phyloP scores from a whole-genome alignment of 768 basidiomycete species.

The Boletus insuetus region DNA sequence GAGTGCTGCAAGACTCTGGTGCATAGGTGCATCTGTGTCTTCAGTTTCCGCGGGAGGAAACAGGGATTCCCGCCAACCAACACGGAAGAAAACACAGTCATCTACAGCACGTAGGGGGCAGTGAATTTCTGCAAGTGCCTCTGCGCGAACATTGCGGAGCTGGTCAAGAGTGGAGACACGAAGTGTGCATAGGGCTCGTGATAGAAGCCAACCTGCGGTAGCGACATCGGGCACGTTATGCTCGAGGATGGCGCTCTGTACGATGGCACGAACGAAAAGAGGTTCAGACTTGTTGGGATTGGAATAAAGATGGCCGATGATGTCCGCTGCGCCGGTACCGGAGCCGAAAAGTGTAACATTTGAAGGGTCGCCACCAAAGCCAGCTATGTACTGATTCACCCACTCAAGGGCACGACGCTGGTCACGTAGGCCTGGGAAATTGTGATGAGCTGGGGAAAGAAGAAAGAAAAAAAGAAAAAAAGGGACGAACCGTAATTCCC shows the following conservation, averaged over 20 bases:
- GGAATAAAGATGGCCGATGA: slow-evolving; percentile 64
- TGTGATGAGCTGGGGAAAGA: slow-evolving; percentile 2
- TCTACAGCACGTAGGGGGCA: slow-evolving; percentile 58
- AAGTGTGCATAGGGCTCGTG: slow-evolving; percentile 57
- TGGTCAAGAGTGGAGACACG: slow-evolving; percentile 56
- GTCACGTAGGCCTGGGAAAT: slow-evolving; percentile 54
- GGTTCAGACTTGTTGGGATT: slow-evolving; percentile 55
- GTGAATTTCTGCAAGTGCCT: slow-evolving; percentile 53
- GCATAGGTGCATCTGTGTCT: slow-evolving; percentile 13
- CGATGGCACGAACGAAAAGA: slow-evolving; percentile 68
- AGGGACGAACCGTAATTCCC: slow-evolving; percentile 68
- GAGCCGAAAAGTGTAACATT: slow-evolving; percentile 43
- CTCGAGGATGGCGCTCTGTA: slow-evolving; percentile 71
- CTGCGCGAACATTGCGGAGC: slow-evolving; percentile 56
- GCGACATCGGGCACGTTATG: slow-evolving; percentile 57
- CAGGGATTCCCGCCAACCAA: slow-evolving; percentile 53
- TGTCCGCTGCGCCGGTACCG: slow-evolving; percentile 48
- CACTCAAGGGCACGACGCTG: slow-evolving; percentile 64
- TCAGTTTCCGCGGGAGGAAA: slow-evolving; percentile 29
- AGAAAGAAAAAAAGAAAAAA: background rate
- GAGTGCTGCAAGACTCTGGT: slow-evolving; percentile 16
- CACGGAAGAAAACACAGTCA: slow-evolving; percentile 66
- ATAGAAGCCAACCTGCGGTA: slow-evolving; percentile 65
- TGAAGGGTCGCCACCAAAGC: slow-evolving; percentile 66
- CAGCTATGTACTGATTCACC: slow-evolving; percentile 55